Percentiles rank a stretch among this genome's conserved stretches.
These are phyloP conservation scores for Dothistroma septosporum DNA, from an alignment of 2,329 filamentous ascomycete species.

Conservation along the genomic window DNA sequence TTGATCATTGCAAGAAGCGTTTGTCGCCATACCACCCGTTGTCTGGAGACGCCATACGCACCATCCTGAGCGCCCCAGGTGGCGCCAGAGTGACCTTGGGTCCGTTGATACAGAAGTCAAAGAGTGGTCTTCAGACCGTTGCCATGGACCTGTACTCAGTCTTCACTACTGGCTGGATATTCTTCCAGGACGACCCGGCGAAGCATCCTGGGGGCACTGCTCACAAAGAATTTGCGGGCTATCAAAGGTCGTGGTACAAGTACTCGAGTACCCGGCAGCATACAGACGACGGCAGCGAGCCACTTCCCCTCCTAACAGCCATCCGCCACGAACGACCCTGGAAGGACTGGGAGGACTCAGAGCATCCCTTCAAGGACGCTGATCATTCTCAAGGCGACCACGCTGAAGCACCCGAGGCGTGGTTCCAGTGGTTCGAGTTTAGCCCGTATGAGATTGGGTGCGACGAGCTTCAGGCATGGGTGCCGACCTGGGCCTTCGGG, in stretches of 20 bases:
- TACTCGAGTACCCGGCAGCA: slow-evolving; percentile 28
- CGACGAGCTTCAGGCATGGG: slow-evolving; percentile 36
- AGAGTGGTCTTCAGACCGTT: slow-evolving; percentile 30
- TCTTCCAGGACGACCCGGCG: slow-evolving; percentile 29
- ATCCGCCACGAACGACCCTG: slow-evolving; percentile 30
- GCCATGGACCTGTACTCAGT: slow-evolving; percentile 35
- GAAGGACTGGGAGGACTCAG: slow-evolving; percentile 29
- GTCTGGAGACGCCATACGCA: slow-evolving; percentile 33
- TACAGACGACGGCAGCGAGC: slow-evolving; percentile 26
- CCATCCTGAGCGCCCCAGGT: slow-evolving; percentile 26
- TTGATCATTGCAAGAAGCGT: slow-evolving; percentile 34
- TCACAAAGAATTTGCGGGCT: slow-evolving; percentile 23
- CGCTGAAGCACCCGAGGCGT: slow-evolving; percentile 34
- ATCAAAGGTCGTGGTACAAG: slow-evolving; percentile 29
- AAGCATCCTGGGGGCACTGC: slow-evolving; percentile 21
- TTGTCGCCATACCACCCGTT: slow-evolving; percentile 34
- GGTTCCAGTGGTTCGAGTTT: slow-evolving; percentile 38
- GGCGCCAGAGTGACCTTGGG: slow-evolving; percentile 30
- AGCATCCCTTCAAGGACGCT: slow-evolving; percentile 28
- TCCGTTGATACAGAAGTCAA: slow-evolving; percentile 31
- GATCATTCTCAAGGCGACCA: slow-evolving; percentile 26
- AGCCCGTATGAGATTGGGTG: slow-evolving; percentile 37
- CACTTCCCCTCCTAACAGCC: slow-evolving; percentile 29
- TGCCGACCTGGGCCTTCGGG: slow-evolving; percentile 37
- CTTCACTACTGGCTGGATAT: slow-evolving; percentile 33